phyloP scores from a whole-genome alignment of 306 rosid genomes.

The Vigna reflexopilosa region DNA sequence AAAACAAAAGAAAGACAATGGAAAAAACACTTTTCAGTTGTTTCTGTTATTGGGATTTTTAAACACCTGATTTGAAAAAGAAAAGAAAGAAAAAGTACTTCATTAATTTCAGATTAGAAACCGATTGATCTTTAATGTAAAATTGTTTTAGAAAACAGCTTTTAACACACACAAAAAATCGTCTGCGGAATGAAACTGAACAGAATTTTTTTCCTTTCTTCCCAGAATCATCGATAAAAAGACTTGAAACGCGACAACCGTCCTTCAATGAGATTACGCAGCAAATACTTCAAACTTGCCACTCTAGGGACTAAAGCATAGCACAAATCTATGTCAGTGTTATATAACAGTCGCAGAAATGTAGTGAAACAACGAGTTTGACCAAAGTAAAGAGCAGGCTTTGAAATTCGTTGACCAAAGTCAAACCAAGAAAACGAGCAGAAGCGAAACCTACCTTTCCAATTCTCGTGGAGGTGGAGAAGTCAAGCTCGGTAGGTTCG shows the following conservation, averaged over 20 bases:
- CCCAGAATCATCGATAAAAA: not conserved
- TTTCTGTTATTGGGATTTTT: not conserved
- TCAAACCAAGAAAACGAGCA: conserved; percentile 13
- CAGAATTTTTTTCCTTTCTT: not conserved
- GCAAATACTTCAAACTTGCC: conserved; percentile 10
- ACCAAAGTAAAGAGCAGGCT: conserved; percentile 26
- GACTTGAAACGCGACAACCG: not conserved
- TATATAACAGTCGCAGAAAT: conserved; percentile 17
- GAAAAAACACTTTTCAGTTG: not conserved
- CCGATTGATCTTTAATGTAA: not conserved
- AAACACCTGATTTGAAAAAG: not conserved
- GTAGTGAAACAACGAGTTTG: not conserved
- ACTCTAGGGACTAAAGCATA: conserved; percentile 33
- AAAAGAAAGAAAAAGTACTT: not conserved
- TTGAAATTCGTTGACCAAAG: conserved; percentile 18
- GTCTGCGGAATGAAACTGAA: not conserved
- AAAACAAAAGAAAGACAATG: not conserved
- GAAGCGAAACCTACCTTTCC: conserved; percentile 83
- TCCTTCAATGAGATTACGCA: conserved; percentile 1
- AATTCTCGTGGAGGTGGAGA: conserved; percentile 71
- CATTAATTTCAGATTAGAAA: not conserved
- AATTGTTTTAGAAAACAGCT: not conserved
- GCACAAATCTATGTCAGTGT: not conserved
- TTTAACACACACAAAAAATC: not conserved
- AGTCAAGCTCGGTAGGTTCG: conserved; percentile 92